Evolutionary conservation across 78 protist species (phyloP), one percentile per base, ranked within the genome.

Genomic region (Dictyostelium brefeldianum): DNA sequence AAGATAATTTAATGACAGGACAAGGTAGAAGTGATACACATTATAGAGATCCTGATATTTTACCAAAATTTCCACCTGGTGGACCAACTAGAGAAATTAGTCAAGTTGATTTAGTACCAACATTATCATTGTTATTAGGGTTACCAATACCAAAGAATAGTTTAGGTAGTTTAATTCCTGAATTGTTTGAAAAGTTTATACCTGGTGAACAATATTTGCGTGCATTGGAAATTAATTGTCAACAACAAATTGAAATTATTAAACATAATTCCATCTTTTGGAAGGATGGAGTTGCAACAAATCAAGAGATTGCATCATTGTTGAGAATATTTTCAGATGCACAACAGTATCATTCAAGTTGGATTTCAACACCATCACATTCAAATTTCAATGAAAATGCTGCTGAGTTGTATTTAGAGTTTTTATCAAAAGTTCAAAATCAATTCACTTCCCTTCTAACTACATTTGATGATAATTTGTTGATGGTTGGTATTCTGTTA

Each of bases 81-180:
- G 11, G n/a, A 25, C 41, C 79, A 78, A 75, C 90, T 4, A 53
- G 15, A 46, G 82, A 69, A 57, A 80, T 95, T 12, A 67, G 56
- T 25, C 98, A 97, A 65, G 90, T 95, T 20, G 98, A 97, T 74
- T 12, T 97, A 14, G 96, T 83, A 9, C 96, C 98, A 20, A 95
- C 98, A 27, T 46, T 97, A n/a, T 73, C 98, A 14, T 25, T 85
- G 20, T 78, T 96, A n/a, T 69, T 96, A 27, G 92, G 89, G 25
- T 57, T 97, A 46, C 95, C 96, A 17, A 95, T 97, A 1, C 98
- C 98, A 15, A 43, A 14, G 43, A 78, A 80, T 25, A 91, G 81
- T 80, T 25, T 91, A 5, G 98, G 98, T 17, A 48, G 83, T 9
- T 48, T 92, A 22, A 74, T 96, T 11, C 89, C 85, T 3, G 96